A percentile compares a stretch with the other conserved stretches of the same genome.
These are phyloP conservation scores for Epichloe glyceriae DNA, from an alignment of 2,329 filamentous ascomycete genomes.

Conservation along the genomic window DNA sequence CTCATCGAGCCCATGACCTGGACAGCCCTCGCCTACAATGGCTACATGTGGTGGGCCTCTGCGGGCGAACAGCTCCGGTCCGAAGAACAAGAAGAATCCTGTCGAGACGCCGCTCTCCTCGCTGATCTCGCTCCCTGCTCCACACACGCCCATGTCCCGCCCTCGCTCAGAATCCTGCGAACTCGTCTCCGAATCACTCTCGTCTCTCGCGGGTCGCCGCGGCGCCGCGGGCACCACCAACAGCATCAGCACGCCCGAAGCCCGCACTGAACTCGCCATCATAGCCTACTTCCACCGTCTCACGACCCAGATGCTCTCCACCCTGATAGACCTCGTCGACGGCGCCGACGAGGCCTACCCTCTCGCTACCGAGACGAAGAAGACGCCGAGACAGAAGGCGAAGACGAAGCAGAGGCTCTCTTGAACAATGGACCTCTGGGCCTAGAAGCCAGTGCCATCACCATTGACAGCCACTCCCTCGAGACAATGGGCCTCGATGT, in stretches of 20 bases:
- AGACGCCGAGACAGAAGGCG: constrained; percentile 18
- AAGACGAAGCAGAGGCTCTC: constrained; percentile 11
- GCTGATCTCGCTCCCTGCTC: constrained; percentile 33
- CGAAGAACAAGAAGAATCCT: constrained; percentile 45
- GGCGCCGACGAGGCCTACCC: constrained; percentile 30
- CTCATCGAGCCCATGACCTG: constrained; percentile 52
- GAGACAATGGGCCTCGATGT: constrained; percentile 63
- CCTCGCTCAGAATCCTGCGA: constrained; percentile 19
- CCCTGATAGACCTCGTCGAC: constrained; percentile 48
- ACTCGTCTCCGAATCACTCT: constrained; percentile 29
- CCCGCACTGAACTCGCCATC: constrained; percentile 51
- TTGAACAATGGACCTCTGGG: constrained; percentile 16
- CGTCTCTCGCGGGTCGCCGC: constrained; percentile 28
- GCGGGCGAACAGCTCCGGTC: constrained; percentile 58
- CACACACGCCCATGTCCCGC: constrained; percentile 18
- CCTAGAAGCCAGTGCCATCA: constrained; percentile 29
- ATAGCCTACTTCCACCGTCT: constrained; percentile 74
- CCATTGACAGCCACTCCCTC: constrained; percentile 51
- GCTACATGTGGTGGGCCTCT: constrained; percentile 85
- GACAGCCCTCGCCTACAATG: constrained; percentile 65
- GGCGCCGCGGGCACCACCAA: constrained; percentile 9
- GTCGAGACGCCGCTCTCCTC: constrained; percentile 41
- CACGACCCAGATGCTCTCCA: constrained; percentile 51
- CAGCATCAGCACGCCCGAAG: constrained; percentile 8
- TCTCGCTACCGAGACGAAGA: constrained; percentile 21